Evolutionary conservation across 441 rosid genomes (phyloP).

Genomic region (Codiaeum variegatum): DNA sequence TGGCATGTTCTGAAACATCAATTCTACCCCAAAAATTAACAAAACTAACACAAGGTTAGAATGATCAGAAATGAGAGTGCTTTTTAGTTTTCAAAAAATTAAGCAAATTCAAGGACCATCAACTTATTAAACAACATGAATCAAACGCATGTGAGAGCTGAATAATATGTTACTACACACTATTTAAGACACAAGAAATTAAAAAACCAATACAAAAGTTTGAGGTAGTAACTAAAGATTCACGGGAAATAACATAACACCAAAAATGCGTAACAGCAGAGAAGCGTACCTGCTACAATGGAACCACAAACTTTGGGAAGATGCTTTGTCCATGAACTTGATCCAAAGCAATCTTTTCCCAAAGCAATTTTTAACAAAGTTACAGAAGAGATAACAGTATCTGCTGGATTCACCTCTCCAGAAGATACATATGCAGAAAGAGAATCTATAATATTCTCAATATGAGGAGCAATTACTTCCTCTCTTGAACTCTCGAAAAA

Average conservation of each 20-base stretch:
- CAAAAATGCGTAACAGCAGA: neutral
- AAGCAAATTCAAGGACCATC: constrained; percentile 1
- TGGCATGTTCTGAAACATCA: neutral
- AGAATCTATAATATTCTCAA: constrained; percentile 45
- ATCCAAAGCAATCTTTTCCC: constrained; percentile 43
- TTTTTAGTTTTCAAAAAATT: neutral
- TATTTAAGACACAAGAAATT: neutral
- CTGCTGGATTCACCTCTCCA: constrained; percentile 52
- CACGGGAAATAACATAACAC: neutral
- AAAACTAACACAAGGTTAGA: neutral
- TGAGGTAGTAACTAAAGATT: neutral
- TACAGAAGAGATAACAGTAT: constrained; percentile 54
- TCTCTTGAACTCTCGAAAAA: constrained; percentile 43
- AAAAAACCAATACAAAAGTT: neutral
- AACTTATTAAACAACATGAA: neutral
- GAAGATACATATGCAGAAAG: constrained; percentile 54
- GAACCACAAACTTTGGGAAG: constrained; percentile 50
- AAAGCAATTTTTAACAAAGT: constrained; percentile 47
- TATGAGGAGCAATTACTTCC: constrained; percentile 39
- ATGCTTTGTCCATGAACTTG: constrained; percentile 40
- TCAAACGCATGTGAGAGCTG: no score
- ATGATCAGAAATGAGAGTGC: neutral
- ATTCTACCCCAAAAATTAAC: neutral
- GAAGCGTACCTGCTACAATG: constrained; percentile 52
- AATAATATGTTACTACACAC: no score